Conservation (phyloP, 179 eudicot species). For the Spinacia oleracea region DNA sequence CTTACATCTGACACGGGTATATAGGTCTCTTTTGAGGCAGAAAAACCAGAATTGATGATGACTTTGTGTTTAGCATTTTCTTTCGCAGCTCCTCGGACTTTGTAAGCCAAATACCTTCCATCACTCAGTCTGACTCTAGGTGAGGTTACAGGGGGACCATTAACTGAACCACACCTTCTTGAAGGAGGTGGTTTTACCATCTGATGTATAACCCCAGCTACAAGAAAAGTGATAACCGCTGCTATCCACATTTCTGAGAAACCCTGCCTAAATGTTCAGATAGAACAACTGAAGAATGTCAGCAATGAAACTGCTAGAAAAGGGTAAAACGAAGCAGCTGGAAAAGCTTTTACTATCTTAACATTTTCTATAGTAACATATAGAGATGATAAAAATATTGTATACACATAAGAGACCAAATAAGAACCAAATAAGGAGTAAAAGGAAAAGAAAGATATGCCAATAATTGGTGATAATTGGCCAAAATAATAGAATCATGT, state of each 20-base stretch:
- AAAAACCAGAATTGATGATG: conserved; percentile 59
- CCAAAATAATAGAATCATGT: no score
- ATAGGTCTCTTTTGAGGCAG: conserved; percentile 47
- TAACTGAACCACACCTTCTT: conserved; percentile 47
- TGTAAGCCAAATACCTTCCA: conserved; percentile 69
- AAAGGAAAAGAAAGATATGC: no score
- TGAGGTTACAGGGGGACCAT: conserved; percentile 52
- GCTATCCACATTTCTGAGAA: conserved; percentile 32
- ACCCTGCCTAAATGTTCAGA: neutral
- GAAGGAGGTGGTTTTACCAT: conserved; percentile 51
- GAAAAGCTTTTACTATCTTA: neutral
- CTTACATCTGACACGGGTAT: conserved; percentile 59
- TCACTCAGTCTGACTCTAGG: conserved; percentile 58
- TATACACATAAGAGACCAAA: neutral
- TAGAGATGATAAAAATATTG: no score
- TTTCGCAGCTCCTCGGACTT: conserved; percentile 42
- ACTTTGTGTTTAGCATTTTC: conserved; percentile 52
- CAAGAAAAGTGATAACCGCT: conserved; percentile 13
- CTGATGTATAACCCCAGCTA: conserved; percentile 39
- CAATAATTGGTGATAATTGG: no score
- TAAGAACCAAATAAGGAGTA: neutral
- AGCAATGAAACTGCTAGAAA: neutral
- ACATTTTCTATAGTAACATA: neutral
- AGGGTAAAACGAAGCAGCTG: neutral
- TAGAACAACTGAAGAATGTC: neutral